Percentiles rank a stretch among this genome's conserved stretches.
Evolutionary conservation across 768 basidiomycete species (phyloP).

Genomic region (Tylopilus sp.): DNA sequence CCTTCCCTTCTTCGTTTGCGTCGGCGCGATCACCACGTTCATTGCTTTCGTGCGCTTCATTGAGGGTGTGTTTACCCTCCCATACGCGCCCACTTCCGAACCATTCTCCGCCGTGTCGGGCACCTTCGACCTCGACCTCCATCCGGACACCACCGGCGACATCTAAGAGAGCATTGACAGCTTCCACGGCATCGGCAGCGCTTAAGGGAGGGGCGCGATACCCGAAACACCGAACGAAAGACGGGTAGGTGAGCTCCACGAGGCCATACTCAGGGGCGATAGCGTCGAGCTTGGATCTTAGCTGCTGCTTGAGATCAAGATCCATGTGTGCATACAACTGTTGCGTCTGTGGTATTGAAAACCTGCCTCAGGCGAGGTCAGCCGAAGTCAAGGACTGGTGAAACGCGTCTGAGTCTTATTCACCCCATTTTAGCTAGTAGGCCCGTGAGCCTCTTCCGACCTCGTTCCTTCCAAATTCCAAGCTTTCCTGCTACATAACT

Average conservation of each 20-base stretch:
- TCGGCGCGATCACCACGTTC: conserved; percentile 28
- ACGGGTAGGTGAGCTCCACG: conserved; percentile 88
- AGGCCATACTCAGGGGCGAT: conserved; percentile 95
- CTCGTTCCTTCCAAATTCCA: conserved; percentile 95
- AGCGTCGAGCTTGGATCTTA: conserved; percentile 78
- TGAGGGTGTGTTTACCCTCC: conserved; percentile 49
- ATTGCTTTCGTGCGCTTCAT: conserved; percentile 32
- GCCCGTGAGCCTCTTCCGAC: conserved; percentile 84
- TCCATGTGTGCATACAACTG: conserved; percentile 96
- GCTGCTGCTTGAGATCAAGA: conserved; percentile 80
- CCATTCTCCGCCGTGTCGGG: conserved; percentile 92
- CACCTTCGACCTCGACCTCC: conserved; percentile 87
- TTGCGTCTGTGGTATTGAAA: conserved; percentile 91
- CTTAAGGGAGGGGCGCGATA: conserved; percentile 85
- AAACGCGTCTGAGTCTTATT: conserved; percentile 19
- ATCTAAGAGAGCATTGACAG: conserved; percentile 80
- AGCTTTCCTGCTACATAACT: conserved; percentile 94
- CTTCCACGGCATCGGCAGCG: conserved; percentile 92
- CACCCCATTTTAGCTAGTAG: conserved; percentile 99
- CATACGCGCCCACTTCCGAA: conserved; percentile 83
- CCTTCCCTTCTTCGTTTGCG: conserved; percentile 22
- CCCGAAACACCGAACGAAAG: conserved; percentile 89
- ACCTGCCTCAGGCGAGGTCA: conserved; percentile 47
- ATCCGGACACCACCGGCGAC: conserved; percentile 88
- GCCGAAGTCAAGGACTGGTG: neutral